phyloP scores from a whole-genome alignment of 2,329 filamentous ascomycete species.

The Alternaria viburni region DNA sequence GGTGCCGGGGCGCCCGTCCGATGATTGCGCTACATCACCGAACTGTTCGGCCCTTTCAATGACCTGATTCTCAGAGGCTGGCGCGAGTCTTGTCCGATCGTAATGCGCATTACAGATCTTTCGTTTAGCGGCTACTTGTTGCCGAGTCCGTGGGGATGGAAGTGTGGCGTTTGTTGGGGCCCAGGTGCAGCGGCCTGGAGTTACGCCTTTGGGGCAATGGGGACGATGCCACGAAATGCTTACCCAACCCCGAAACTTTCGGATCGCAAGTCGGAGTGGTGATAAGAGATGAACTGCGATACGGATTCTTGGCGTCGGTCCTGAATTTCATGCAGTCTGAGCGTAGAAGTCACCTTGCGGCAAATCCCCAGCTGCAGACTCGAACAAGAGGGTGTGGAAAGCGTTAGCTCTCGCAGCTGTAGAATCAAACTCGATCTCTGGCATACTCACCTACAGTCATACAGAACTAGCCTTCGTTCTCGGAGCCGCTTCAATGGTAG shows the following conservation, averaged over 20 bases:
- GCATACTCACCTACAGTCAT: neutral
- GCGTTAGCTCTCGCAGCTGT: neutral
- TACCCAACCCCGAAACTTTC: neutral
- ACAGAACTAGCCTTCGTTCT: neutral
- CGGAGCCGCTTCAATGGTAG: too few species aligned
- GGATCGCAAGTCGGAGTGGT: neutral
- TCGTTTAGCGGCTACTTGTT: neutral
- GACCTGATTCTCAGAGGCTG: neutral
- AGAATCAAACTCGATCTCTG: neutral
- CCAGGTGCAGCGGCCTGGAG: neutral
- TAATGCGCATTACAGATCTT: neutral
- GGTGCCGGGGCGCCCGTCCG: neutral
- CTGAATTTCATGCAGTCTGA: neutral
- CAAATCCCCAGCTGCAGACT: neutral
- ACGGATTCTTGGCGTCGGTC: neutral
- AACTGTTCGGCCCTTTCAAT: neutral
- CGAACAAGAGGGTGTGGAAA: neutral
- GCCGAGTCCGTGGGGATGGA: neutral
- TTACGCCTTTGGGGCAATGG: neutral
- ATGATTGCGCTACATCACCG: neutral
- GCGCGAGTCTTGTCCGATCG: neutral
- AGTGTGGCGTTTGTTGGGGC: neutral
- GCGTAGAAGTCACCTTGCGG: neutral
- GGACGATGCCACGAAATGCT: neutral
- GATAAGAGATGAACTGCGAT: neutral